Base-by-base conservation (phyloP, 345 rosid genomes). In the Eucalyptus sp. region DNA sequence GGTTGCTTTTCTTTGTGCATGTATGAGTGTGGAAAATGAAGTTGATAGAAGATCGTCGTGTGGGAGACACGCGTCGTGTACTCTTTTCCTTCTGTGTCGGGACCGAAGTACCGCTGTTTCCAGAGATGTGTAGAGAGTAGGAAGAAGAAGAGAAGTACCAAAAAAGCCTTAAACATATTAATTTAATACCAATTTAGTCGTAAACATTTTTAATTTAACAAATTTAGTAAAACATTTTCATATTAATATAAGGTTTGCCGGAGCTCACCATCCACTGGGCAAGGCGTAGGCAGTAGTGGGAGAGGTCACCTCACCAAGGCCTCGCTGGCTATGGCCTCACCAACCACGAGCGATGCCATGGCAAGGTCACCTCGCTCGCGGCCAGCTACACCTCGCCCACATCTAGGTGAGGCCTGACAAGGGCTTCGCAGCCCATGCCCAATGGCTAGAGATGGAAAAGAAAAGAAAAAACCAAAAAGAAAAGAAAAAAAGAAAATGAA, bases 151-250 rank as follows among this genome's bases (percentile, higher is more conserved):
- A 60, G 29, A 27, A 12, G 7, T 56, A 56, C 0, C 2, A 24
- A 25, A 66, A 7, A 66, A 15, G 1, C 15, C 5, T 4, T 66
- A 15, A 66, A 15, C 0, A 0, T 66, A 66, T 66, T 2, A 1
- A 5, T 62, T 62, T 12, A 1, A 0, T 7, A 2, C 0, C 8
- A 6, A 62, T 62, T 62, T 14, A 29, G 0, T 13, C 0, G 0
- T 27, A 25, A 58, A 58, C 0, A 0, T 58, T 58, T 58, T 24
- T 58, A 11, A 25, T 25, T 58, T 58, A 10, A 27, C 2, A 2
- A 62, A 13, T 62, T 62, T 13, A 62, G 3, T 62, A 13, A 62
- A 62, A 29, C 0, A 2, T 6, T 62, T 62, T 6, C 3, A 62
- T 10, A 52, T 52, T 52, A 52, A 52, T 52, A 52, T 52, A 18